Conservation (phyloP, 495 filamentous ascomycete species). For the Lophiotrema nucula region DNA sequence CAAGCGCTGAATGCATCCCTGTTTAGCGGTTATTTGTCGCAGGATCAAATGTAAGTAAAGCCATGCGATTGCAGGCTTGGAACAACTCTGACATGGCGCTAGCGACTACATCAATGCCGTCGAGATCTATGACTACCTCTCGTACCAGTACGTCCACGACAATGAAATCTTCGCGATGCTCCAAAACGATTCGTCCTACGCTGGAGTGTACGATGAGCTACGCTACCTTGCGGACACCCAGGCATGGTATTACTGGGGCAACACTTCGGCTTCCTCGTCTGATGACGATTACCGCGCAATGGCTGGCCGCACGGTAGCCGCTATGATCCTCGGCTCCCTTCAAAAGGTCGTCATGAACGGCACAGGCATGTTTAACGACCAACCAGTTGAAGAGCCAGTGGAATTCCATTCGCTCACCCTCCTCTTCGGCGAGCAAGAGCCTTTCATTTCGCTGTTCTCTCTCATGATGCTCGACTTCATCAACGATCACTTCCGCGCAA, state of each 20-base stretch:
- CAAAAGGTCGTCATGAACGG: conserved; percentile 47
- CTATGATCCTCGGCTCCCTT: conserved; percentile 60
- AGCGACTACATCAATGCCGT: conserved; percentile 56
- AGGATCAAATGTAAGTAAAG: conserved; percentile 23
- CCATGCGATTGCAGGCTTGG: neutral
- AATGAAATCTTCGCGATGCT: conserved; percentile 52
- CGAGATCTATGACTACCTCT: conserved; percentile 69
- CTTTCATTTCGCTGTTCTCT: conserved; percentile 71
- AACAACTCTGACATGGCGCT: neutral
- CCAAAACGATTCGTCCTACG: conserved; percentile 30
- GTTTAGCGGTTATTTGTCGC: conserved; percentile 7
- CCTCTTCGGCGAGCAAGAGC: conserved; percentile 67
- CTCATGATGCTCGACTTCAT: conserved; percentile 56
- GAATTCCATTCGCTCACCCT: conserved; percentile 55
- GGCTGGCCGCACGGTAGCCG: conserved; percentile 64
- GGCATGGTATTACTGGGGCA: conserved; percentile 59
- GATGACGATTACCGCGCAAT: conserved; percentile 56
- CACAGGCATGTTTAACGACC: neutral
- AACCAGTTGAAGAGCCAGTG: neutral
- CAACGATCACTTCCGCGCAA: conserved; percentile 63
- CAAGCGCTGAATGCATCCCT: neutral
- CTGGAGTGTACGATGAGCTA: conserved; percentile 54
- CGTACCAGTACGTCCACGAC: conserved; percentile 71
- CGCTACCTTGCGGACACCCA: conserved; percentile 63
- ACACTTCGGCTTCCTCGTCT: conserved; percentile 37